Evolutionary conservation across 192 early-diverging fungal species (phyloP).

Genomic region (Podila horticola): DNA sequence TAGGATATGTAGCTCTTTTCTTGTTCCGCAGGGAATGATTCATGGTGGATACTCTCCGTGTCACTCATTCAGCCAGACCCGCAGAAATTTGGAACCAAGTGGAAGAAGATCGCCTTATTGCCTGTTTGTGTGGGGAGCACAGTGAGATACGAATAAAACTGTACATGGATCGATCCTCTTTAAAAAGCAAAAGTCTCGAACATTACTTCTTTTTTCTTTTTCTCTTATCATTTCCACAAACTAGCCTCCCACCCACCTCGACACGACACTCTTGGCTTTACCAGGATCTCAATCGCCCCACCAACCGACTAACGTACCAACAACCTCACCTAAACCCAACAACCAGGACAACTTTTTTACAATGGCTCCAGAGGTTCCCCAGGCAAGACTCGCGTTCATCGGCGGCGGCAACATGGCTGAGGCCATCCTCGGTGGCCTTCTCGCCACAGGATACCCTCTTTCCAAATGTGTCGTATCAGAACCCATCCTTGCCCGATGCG

Average conservation of each 20-base stretch:
- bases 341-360: neutral
- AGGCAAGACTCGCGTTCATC: constrained; percentile 70
- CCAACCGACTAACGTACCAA: too few species aligned
- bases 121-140: neutral
- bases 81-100: neutral
- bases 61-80: neutral
- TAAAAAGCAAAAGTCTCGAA: neutral
- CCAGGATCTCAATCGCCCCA: neutral
- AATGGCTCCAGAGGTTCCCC: constrained; percentile 25
- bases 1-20: neutral
- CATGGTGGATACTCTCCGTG: neutral
- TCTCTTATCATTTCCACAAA: too few species aligned
- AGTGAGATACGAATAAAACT: neutral
- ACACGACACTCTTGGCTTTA: neutral
- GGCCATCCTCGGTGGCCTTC: constrained; percentile 92
- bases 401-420: constrained; percentile 98
- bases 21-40: neutral
- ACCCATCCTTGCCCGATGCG: constrained; percentile 72
- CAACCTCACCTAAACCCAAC: neutral
- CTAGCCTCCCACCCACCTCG: neutral
- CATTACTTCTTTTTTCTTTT: neutral
- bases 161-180: too few species aligned
- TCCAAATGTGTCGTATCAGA: constrained; percentile 84
- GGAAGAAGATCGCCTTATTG: constrained; percentile 5
- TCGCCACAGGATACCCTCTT: constrained; percentile 79